Base-by-base conservation (phyloP, 768 basidiomycete species). In the Trametes maxima region DNA sequence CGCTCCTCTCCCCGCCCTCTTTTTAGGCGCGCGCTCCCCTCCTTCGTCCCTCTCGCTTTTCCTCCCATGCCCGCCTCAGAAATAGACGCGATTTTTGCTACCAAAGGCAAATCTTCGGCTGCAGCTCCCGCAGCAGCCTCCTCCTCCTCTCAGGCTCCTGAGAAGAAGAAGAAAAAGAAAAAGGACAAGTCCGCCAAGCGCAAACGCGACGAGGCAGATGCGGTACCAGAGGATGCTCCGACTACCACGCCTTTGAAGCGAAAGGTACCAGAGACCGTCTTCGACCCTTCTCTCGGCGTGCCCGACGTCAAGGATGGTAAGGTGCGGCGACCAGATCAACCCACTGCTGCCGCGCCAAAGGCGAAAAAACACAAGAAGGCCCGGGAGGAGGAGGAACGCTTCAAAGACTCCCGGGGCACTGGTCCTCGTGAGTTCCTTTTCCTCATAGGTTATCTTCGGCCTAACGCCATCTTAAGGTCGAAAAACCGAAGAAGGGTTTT, bases 31-130 rank as follows among this genome's bases (percentile, higher is more conserved):
- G 51, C 51, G 49, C 24, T 39, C 51, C 54, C 45, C 57, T 56
- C 33, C 12, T 54, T 57, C 46, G 36, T 37, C 54, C 36, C 21
- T 57, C 54, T 54, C 48, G 43, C 65, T 60, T 64, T 19, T 54
- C 49, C 50, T 67, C 64, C 62, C 69, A 78, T 80, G 78, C 65
- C 77, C 65, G 80, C 82, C 79, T 88, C 88, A 53, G 92, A 93
- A 82, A 94, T 94, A 72, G 92, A 94, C 80, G 85, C 84, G 68
- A 94, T 94, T 69, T 94, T 94, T 73, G 80, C 90, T 42, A 77
- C 79, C 63, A 73, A 71, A 35, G 47, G 59, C 58, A 60, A 64
- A n/a, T 17, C 54, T 24, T 25, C 43, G n/a, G 42, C 54, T 14
- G 46, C 65, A 17, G 63, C 66, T 21, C 64, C 69, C 21, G 60